Base-by-base conservation (phyloP, 345 rosid genomes). In the Rhizophora mangle region DNA sequence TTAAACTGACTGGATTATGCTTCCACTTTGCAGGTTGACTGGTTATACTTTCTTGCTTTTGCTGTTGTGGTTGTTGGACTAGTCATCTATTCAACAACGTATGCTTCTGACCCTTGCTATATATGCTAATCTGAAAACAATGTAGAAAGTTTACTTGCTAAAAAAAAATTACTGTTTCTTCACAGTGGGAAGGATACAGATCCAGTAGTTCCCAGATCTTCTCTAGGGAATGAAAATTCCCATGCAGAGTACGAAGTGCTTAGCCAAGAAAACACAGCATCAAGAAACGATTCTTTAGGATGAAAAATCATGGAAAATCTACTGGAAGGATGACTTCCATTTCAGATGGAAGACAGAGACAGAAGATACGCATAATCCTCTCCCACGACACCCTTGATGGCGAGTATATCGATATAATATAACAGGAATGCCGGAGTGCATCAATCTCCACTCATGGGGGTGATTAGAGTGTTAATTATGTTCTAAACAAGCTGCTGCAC, bases 11-110 rank as follows among this genome's bases (percentile, higher is more conserved):
- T 9, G 36, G 26, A 46, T 60, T 39, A 26, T 68, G 0, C 21
- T 19, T 64, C 32, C 1, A 9, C 36, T 68, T 64, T 70, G 65
- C 85, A 87, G 92, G 89, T 84, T 19, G 87, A 82, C 68, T 88
- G 88, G 89, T 49, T 85, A 21, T 88, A 85, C 80, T 88, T 52
- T 64, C 63, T 82, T 70, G 78, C 88, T 60, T 84, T 85, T 64
- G 69, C 67, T 3, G 20, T 73, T 6, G 86, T 84, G 63, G 67
- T 74, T 6, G 52, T 82, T 59, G 88, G 88, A 54, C 72, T 85
- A 16, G 9, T 88, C 68, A 68, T 81, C 43, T 88, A 84, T 63
- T 84, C 86, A 13, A 64, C 68, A 1, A 78, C 72, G 89, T 80
- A 81, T 9, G 79, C 6, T 24, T 43, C 9, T 34, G 30, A 15